Evolutionary conservation across 78 protist species (phyloP).

Genomic region (Dictyostelium firmibasis): DNA sequence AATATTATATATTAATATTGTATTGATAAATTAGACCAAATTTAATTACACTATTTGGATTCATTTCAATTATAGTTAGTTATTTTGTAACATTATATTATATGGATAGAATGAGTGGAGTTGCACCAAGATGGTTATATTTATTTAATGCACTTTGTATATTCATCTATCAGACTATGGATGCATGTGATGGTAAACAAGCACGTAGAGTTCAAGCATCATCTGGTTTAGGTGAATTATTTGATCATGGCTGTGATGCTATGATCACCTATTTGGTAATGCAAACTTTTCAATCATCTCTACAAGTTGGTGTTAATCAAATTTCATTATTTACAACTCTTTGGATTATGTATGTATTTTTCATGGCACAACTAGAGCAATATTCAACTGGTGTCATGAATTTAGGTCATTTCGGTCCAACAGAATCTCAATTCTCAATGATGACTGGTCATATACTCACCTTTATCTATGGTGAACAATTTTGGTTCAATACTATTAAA

Average conservation of each 20-base stretch:
- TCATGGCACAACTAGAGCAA: conserved; percentile 80
- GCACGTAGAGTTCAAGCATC: conserved; percentile 73
- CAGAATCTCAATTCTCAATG: conserved; percentile 58
- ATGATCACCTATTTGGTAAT: conserved; percentile 59
- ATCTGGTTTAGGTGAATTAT: conserved; percentile 79
- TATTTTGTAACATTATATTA: conserved; percentile 57
- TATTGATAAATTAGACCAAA: neutral
- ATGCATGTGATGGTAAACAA: conserved; percentile 83
- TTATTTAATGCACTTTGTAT: conserved; percentile 39
- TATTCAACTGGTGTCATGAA: conserved; percentile 71
- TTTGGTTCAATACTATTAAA: conserved; percentile 13
- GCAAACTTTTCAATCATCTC: conserved; percentile 14
- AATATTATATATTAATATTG: neutral
- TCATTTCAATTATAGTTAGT: conserved; percentile 44
- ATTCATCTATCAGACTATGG: conserved; percentile 79
- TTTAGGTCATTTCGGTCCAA: conserved; percentile 49
- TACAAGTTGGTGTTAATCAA: conserved; percentile 34
- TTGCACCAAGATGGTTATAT: conserved; percentile 61
- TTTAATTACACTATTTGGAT: conserved; percentile 60
- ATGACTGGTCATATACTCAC: conserved; percentile 57
- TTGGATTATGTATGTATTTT: conserved; percentile 62
- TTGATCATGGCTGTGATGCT: conserved; percentile 86
- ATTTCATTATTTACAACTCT: conserved; percentile 8
- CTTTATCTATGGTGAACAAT: conserved; percentile 38
- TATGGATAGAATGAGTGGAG: conserved; percentile 34